Evolutionary conservation across 257 asterid species (phyloP), one percentile per base, ranked within the genome.

Genomic region (Scutellaria barbata): DNA sequence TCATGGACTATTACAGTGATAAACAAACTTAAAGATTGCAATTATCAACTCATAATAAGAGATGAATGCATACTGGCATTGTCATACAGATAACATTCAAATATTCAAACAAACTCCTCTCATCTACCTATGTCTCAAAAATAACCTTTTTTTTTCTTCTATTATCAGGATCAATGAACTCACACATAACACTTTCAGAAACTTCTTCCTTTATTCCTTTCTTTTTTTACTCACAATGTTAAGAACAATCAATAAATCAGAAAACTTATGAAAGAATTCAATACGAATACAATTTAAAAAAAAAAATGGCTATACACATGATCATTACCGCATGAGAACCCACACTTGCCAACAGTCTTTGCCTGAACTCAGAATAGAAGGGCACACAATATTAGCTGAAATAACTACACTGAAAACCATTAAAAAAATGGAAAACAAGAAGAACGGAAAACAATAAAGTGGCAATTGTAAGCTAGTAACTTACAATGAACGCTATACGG

Each of bases 241-340:
- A 58, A 33, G 43, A 35, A 35, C 63, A 50, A 39, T 10, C 2
- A 1, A 7, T 46, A 35, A n/a, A 69, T 43, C 20, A 43, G 5
- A 22, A 63, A 53, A 50, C 17, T 43, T 9, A 40, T n/a, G 71
- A 25, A 50, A 47, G 41, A 46, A 39, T 66, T 16, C 45, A 51
- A 11, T 40, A 8, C 6, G 37, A 10, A 14, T 13, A 59, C 33
- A 6, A 60, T 39, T 57, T 42, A 47, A 40, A 41, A 72, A 20
- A 64, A 56, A 69, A 2, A 1, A 33, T n/a, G n/a, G n/a, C n/a
- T 40, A 61, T 25, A 41, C n/a, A 59, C 16, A 10, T n/a, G 48
- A n/a, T 25, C 56, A 47, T 87, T 83, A 87, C 98, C 98, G 76
- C 89, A 90, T 22, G 86, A 81, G 66, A 88, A 70, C 41, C 96